A percentile compares a stretch with the other conserved stretches of the same genome.
Conservation (phyloP, 2,329 filamentous ascomycete genomes). For the Ascochyta koolunga region DNA sequence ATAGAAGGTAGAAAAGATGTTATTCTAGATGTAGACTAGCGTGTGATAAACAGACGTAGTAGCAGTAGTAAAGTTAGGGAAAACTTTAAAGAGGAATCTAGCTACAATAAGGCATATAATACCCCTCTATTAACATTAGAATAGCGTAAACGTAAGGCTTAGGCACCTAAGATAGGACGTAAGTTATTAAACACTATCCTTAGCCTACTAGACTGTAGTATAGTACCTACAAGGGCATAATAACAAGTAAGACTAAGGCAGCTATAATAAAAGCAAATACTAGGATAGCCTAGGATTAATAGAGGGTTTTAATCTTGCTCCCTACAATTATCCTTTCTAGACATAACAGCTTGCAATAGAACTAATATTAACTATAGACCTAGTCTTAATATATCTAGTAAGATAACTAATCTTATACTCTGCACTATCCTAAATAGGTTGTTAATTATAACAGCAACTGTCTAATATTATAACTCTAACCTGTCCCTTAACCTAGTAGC, state of each 20-base stretch:
- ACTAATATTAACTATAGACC: slow-evolving; percentile 4
- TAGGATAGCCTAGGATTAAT: not conserved
- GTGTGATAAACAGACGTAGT: not conserved
- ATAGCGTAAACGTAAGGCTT: not conserved
- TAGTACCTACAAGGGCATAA: slow-evolving; percentile 5
- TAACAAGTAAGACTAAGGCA: slow-evolving; percentile 1
- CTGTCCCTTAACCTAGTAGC: slow-evolving; percentile 5
- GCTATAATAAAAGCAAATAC: not conserved
- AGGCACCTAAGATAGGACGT: not conserved
- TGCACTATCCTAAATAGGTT: slow-evolving; percentile 13
- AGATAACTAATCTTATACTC: slow-evolving; percentile 14
- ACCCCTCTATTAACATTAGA: not conserved
- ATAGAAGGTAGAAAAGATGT: not conserved
- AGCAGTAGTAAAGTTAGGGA: slow-evolving; percentile 4
- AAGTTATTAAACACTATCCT: slow-evolving; percentile 6
- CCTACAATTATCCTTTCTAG: slow-evolving; percentile 9
- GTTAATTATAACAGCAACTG: slow-evolving; percentile 16
- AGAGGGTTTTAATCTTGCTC: slow-evolving; percentile 8
- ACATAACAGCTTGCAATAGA: not conserved
- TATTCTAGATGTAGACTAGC: not conserved
- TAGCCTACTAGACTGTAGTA: slow-evolving; percentile 2
- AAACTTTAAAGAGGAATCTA: not conserved
- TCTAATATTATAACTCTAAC: slow-evolving; percentile 12
- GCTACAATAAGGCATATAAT: not conserved
- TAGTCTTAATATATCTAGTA: slow-evolving; percentile 5